A percentile compares a stretch with the other conserved stretches of the same genome.
These are phyloP conservation scores for Rhynchosporium agropyri DNA, from an alignment of 2,329 filamentous ascomycete genomes.

Conservation along the genomic window DNA sequence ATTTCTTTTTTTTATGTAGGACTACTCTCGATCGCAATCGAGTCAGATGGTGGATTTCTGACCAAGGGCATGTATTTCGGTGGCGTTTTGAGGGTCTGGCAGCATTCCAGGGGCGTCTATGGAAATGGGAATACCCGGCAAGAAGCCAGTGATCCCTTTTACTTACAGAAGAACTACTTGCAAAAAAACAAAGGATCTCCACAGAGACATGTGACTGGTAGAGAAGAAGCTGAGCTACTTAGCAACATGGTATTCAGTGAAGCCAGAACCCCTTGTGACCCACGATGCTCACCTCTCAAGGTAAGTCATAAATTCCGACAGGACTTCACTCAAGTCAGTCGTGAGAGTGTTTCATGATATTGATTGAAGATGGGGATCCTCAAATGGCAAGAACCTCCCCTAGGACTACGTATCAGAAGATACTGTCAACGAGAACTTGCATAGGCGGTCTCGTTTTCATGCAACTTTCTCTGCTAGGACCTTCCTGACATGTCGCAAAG, in stretches of 20 bases:
- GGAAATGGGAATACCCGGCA: constrained; percentile 16
- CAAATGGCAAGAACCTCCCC: too few species aligned
- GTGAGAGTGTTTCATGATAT: too few species aligned
- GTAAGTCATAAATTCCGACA: too few species aligned
- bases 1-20: not conserved
- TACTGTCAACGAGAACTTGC: too few species aligned
- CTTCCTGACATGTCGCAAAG: not conserved
- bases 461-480: too few species aligned
- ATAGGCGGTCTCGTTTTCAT: too few species aligned
- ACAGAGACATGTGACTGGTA: not conserved
- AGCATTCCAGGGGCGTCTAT: constrained; percentile 17
- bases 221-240: not conserved
- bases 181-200: not conserved
- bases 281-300: too few species aligned
- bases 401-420: too few species aligned
- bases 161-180: constrained; percentile 6
- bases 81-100: constrained; percentile 5
- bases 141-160: constrained; percentile 8
- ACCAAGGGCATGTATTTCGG: not conserved
- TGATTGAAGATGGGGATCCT: too few species aligned
- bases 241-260: too few species aligned
- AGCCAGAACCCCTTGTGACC: too few species aligned
- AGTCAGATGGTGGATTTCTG: not conserved
- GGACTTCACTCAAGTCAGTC: too few species aligned
- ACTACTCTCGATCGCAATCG: not conserved